Evolutionary conservation across 345 rosid species (phyloP).

Genomic region (Rhizophora apiculata): DNA sequence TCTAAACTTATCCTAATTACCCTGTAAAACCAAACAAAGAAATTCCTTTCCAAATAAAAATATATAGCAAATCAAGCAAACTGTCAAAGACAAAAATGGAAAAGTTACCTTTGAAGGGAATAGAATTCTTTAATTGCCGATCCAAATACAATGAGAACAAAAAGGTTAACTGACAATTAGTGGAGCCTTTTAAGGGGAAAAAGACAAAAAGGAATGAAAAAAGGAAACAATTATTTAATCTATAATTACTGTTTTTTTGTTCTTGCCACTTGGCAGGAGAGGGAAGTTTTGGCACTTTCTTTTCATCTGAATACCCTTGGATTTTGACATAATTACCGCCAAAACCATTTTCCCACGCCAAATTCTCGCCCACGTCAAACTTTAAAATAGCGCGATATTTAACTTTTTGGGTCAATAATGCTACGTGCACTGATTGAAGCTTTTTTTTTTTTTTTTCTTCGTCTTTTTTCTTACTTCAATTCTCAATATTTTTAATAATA

Average conservation of each 20-base stretch:
- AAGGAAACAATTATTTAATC: not conserved
- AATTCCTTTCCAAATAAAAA: not conserved
- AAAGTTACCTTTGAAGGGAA: conserved; percentile 25
- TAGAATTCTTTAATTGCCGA: conserved; percentile 7
- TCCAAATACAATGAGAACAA: not conserved
- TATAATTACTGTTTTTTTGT: conserved; percentile 5
- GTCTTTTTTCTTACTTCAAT: no score
- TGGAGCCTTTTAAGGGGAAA: conserved; percentile 10
- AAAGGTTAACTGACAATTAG: conserved; percentile 7
- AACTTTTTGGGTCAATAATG: no score
- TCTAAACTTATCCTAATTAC: no score
- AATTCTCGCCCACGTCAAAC: conserved; percentile 14
- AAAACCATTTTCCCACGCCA: conserved; percentile 18
- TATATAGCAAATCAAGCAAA: no score
- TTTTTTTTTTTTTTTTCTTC: no score
- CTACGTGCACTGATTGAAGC: no score
- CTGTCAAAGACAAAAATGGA: no score
- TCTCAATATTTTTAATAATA: no score
- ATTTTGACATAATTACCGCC: conserved; percentile 16
- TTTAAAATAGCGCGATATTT: conserved; percentile 1
- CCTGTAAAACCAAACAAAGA: no score
- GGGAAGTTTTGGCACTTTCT: conserved; percentile 38
- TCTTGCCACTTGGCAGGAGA: conserved; percentile 10
- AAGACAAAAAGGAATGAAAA: not conserved
- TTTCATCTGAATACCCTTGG: conserved; percentile 18